A percentile compares a stretch with the other conserved stretches of the same genome.
phyloP scores from a whole-genome alignment of 169 alveolate genomes.

The Plasmodium vivax region DNA sequence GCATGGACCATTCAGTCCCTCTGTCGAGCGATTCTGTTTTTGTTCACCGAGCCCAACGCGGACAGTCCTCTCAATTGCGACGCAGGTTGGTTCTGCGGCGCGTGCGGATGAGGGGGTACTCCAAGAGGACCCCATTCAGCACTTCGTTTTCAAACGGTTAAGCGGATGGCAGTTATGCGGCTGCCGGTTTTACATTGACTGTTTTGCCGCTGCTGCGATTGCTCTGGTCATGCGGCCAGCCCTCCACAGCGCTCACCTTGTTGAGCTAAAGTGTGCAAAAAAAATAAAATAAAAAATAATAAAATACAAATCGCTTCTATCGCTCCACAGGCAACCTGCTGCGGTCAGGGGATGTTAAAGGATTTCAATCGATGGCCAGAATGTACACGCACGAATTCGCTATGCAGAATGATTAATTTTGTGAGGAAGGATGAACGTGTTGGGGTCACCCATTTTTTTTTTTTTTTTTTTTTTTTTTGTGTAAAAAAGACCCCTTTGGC shows the following conservation, averaged over 20 bases:
- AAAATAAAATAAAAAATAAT: background rate
- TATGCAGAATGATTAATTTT: conserved; percentile 17
- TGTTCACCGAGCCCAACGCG: conserved; percentile 95
- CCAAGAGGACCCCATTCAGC: background rate
- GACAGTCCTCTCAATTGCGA: conserved; percentile 98
- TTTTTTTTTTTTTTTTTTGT: conserved; percentile 7
- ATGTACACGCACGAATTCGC: conserved; percentile 95
- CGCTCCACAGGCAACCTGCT: conserved; percentile 87
- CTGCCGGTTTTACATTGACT: too few species aligned
- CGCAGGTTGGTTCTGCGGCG: conserved; percentile 84
- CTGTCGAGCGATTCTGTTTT: conserved; percentile 92
- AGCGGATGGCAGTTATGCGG: background rate
- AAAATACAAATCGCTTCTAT: background rate
- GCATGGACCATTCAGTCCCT: conserved; percentile 96
- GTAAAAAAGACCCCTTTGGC: background rate
- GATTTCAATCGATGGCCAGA: conserved; percentile 94
- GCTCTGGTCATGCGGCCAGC: background rate
- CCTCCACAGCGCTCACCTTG: background rate
- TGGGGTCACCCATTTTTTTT: background rate
- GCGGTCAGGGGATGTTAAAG: conserved; percentile 93
- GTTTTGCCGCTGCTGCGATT: background rate
- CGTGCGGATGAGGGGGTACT: background rate
- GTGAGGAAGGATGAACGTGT: background rate
- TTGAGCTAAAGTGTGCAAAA: background rate
- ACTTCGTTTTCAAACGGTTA: background rate